Evolutionary conservation across 805 yeast genomes (phyloP).

Genomic region (Kodamaea fukazawae): DNA sequence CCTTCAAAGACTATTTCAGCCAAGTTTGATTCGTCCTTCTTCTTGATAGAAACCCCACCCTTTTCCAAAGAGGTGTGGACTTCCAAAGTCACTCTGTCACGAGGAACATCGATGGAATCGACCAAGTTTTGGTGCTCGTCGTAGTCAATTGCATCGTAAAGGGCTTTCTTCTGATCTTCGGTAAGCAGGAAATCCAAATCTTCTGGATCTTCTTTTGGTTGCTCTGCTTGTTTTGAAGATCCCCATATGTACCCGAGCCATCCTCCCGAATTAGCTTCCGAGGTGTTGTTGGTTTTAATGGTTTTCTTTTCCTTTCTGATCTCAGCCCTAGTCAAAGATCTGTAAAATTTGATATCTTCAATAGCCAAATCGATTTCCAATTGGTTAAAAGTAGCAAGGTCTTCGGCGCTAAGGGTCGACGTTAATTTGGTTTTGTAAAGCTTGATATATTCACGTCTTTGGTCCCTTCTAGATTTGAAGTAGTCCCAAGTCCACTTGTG

Average conservation of each 20-base stretch:
- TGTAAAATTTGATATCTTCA: constrained; percentile 82
- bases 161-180: constrained; percentile 84
- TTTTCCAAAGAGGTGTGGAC: constrained; percentile 64
- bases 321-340: constrained; percentile 73
- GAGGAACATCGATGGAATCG: constrained; percentile 63
- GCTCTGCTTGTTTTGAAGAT: constrained; percentile 20
- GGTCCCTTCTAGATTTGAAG: constrained; percentile 67
- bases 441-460: constrained; percentile 61
- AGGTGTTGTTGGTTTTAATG: constrained; percentile 22
- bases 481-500: constrained; percentile 88
- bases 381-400: constrained; percentile 5
- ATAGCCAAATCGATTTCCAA: constrained; percentile 61
- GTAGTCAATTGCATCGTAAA: constrained; percentile 90
- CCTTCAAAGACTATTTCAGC: constrained; percentile 84
- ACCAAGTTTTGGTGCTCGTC: constrained; percentile 58
- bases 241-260: constrained; percentile 78
- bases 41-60: constrained; percentile 70
- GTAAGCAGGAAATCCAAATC: constrained; percentile 45
- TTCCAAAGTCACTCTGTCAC: constrained; percentile 67
- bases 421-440: constrained; percentile 63
- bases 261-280: constrained; percentile 31
- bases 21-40: constrained; percentile 41
- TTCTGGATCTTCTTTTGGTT: constrained; percentile 24
- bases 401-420: constrained; percentile 38
- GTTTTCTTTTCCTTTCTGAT: constrained; percentile 51